These are phyloP conservation scores for Pseudotsuga menziesii DNA, from an alignment of 75 land plant species.

Conservation along the genomic window DNA sequence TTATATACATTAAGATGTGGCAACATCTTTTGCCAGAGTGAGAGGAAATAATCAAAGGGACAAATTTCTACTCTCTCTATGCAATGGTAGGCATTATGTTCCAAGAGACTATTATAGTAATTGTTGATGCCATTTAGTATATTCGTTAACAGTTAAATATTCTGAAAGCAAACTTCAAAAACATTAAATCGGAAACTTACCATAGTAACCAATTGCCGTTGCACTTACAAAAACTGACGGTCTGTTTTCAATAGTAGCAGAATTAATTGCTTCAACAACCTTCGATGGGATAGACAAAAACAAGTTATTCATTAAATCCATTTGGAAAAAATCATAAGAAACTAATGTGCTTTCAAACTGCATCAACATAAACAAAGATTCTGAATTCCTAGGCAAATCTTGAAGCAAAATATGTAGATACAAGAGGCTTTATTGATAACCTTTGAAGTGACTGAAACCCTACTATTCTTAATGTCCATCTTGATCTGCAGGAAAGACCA, in stretches of 20 bases:
- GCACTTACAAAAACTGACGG: conserved; percentile 91
- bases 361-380: background rate
- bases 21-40: background rate
- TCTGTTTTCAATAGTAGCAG: conserved; percentile 38
- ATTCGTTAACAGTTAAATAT: background rate
- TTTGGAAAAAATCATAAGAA: background rate
- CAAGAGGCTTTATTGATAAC: conserved; percentile 22
- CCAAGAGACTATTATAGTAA: background rate
- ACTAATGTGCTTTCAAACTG: background rate
- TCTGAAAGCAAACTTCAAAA: background rate
- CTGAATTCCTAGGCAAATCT: background rate
- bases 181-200: conserved; percentile 26
- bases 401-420: background rate
- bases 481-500: conserved; percentile 55
- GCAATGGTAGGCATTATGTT: background rate
- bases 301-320: background rate
- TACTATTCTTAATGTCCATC: conserved; percentile 82
- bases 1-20: background rate
- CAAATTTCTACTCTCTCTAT: background rate
- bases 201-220: conserved; percentile 96
- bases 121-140: background rate
- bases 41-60: background rate
- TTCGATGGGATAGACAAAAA: conserved; percentile 18
- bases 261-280: conserved; percentile 86
- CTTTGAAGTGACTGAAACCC: conserved; percentile 79